These are phyloP conservation scores for Cetradonia linearis DNA, from an alignment of 495 filamentous ascomycete genomes.

Conservation along the genomic window DNA sequence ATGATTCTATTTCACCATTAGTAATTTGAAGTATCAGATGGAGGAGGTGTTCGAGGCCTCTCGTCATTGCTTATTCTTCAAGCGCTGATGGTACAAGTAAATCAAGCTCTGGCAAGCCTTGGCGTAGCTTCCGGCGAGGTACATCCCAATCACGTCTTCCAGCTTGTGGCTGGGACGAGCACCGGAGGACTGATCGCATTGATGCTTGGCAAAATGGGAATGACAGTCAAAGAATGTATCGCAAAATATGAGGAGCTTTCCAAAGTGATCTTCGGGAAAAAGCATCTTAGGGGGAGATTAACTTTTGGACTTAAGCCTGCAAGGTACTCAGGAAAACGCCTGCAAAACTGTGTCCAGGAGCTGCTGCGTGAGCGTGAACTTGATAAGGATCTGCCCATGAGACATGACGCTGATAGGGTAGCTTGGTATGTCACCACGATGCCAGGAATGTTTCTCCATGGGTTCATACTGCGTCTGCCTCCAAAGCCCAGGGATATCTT, in stretches of 20 bases:
- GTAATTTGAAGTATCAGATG: neutral
- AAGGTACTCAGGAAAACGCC: slow-evolving; percentile 3
- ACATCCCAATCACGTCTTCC: slow-evolving; percentile 5
- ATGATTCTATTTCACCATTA: neutral
- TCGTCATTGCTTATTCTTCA: slow-evolving; percentile 9
- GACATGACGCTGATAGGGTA: neutral
- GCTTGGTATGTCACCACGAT: neutral
- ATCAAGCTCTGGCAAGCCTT: neutral
- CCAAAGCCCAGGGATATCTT: neutral
- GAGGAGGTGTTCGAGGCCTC: slow-evolving; percentile 16
- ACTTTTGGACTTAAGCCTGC: slow-evolving; percentile 1
- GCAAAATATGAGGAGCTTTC: slow-evolving; percentile 16
- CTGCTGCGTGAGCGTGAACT: neutral
- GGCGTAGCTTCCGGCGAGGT: neutral
- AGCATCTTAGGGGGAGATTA: slow-evolving; percentile 15
- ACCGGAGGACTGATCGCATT: slow-evolving; percentile 20
- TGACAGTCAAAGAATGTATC: slow-evolving; percentile 23
- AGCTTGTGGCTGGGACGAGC: slow-evolving; percentile 8
- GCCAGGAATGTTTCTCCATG: neutral
- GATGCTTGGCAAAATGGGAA: slow-evolving; percentile 22
- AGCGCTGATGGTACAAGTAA: slow-evolving; percentile 11
- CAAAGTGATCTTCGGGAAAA: slow-evolving; percentile 13
- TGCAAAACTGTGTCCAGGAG: slow-evolving; percentile 2
- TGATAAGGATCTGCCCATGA: neutral
- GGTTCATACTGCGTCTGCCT: too few relatives aligned